Base-by-base conservation (phyloP, 2,329 filamentous ascomycete genomes). In the Taxawa tesnikishii region DNA sequence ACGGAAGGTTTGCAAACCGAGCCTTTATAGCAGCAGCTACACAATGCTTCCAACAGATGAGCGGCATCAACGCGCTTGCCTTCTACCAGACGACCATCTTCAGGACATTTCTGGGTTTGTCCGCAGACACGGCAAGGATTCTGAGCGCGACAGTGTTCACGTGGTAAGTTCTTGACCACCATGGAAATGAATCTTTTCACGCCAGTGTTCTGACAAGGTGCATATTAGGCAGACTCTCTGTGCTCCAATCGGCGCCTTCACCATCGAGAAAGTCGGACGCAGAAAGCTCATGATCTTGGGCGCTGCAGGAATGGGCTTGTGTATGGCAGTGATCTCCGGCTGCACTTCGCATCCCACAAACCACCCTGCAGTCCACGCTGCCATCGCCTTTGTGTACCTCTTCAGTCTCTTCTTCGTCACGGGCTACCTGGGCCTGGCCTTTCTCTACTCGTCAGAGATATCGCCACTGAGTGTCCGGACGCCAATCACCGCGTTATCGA, bases 351-450 rank as follows among this genome's bases (percentile, higher is more conserved):
- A 62, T 43, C 57, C 62, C 10, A 36, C 54, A 2, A 32, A 26
- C 12, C 17, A 17, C 9, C 13, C 12, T 5, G 60, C 68, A 3
- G 60, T 67, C 38, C 63, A 72, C 27, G 62, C 59, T 1, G 66
- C 65, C 1, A 67, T 65, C 1, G 59, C 68, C 38, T 72, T 72
- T 48, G 60, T 75, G 26, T 75, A 69, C 48, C 48, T 70, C 29
- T 76, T 70, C 55, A 70, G 73, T 50, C 68, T 65, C 42, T 74
- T 74, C 49, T 67, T 73, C 30, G 68, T 67, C 0, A 66, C 73
- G 34, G 70, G 69, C 0, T 73, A 71, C 52, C 57, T 73, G 0
- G 70, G 70, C 2, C 62, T 68, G 16, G 73, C 71, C 41, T 74
- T 73, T 53, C 55, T 74, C 17, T 75, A 74, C 50, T 70, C 68